phyloP scores from a whole-genome alignment of 129 eudicot species.

The Tanacetum coccineum region DNA sequence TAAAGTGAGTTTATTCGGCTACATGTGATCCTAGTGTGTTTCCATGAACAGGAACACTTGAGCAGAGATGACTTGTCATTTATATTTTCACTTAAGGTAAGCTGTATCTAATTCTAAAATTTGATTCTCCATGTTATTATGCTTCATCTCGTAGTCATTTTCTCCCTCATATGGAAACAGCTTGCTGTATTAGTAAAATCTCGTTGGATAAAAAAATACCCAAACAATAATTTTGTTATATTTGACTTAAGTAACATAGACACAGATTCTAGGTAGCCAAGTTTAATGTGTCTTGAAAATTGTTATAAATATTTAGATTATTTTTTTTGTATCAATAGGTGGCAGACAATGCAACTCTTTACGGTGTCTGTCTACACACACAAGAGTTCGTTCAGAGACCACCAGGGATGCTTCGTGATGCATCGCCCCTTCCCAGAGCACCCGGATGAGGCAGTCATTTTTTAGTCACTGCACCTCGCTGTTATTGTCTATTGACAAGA shows the following conservation, averaged over 20 bases:
- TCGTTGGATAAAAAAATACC: too few species aligned
- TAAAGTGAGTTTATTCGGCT: slow-evolving; percentile 1
- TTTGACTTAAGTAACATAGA: background rate
- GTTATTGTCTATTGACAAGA: slow-evolving; percentile 82
- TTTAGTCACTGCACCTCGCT: slow-evolving; percentile 89
- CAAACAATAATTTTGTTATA: too few species aligned
- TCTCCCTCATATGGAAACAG: background rate
- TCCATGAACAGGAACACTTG: slow-evolving; percentile 69
- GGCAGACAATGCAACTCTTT: slow-evolving; percentile 86
- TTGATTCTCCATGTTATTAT: background rate
- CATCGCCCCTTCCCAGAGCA: slow-evolving; percentile 47
- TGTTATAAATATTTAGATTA: too few species aligned
- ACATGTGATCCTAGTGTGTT: background rate
- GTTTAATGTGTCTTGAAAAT: too few species aligned
- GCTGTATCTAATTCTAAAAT: slow-evolving; percentile 10
- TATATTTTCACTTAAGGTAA: slow-evolving; percentile 85
- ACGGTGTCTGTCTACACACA: slow-evolving; percentile 90
- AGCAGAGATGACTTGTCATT: slow-evolving; percentile 84
- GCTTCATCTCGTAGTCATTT: background rate
- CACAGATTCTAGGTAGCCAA: too few species aligned
- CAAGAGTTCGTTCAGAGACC: slow-evolving; percentile 88
- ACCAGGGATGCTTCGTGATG: slow-evolving; percentile 52
- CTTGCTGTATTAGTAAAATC: too few species aligned
- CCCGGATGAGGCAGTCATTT: slow-evolving; percentile 49
- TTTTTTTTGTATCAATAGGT: too few species aligned